Evolutionary conservation across 1,139 yeast genomes (phyloP).

Genomic region (Hemisphaericaspora lyxosophila): DNA sequence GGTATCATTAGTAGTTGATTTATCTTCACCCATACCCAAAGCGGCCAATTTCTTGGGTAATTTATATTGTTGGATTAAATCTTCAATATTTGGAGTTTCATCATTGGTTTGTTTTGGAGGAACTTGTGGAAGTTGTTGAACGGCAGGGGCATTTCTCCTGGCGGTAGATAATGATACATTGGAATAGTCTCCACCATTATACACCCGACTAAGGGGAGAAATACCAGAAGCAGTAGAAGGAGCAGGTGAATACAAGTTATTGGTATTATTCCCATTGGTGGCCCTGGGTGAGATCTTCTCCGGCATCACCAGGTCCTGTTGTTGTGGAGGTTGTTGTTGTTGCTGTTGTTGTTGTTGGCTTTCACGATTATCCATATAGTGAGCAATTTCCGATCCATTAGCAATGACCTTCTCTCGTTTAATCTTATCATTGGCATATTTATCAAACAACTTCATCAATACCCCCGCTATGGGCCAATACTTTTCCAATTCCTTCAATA

Average conservation of each 20-base stretch:
- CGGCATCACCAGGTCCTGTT: not conserved
- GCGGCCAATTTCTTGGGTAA: constrained; percentile 15
- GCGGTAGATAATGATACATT: not conserved
- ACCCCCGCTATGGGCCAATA: constrained; percentile 48
- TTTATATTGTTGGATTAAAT: constrained; percentile 30
- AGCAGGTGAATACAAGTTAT: not conserved
- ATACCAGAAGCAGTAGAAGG: constrained; percentile 6
- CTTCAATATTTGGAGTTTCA: constrained; percentile 26
- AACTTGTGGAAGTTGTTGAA: constrained; percentile 9
- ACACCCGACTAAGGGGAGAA: constrained; percentile 13
- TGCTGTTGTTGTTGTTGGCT: not conserved
- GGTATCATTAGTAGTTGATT: constrained; percentile 21
- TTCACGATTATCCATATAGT: constrained; percentile 30
- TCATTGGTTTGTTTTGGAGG: constrained; percentile 6
- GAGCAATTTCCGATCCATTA: constrained; percentile 38
- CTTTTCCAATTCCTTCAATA: constrained; percentile 52
- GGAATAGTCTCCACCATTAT: not conserved
- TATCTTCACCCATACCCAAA: constrained; percentile 11
- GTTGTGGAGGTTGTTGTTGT: not conserved
- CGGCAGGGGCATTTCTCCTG: not conserved
- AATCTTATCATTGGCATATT: constrained; percentile 46
- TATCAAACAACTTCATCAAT: constrained; percentile 42
- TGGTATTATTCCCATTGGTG: too few relatives aligned
- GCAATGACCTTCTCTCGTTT: constrained; percentile 47
- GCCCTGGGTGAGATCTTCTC: too few relatives aligned